Conservation (phyloP, 1,139 yeast species). For the Lodderomyces pseudojiufengensis region DNA sequence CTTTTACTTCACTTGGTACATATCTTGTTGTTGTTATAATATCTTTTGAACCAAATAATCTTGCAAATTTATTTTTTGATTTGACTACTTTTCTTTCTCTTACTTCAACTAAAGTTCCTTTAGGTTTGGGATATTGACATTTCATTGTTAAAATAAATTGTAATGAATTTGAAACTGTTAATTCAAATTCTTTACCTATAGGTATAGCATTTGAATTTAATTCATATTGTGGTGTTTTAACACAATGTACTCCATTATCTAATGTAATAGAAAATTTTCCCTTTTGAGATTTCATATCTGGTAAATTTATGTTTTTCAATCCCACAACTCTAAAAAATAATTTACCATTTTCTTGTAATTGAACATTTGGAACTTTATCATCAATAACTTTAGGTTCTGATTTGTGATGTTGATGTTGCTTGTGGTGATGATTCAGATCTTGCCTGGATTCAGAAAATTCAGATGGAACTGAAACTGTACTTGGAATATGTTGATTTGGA, state of each 20-base stretch:
- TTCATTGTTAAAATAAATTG: conserved; percentile 76
- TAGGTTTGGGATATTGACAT: conserved; percentile 54
- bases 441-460: conserved; percentile 17
- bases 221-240: conserved; percentile 64
- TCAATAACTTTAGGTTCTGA: conserved; percentile 7
- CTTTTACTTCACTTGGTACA: conserved; percentile 49
- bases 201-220: conserved; percentile 39
- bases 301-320: conserved; percentile 54
- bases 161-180: conserved; percentile 62
- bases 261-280: conserved; percentile 69
- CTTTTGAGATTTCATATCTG: conserved; percentile 50
- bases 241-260: conserved; percentile 88
- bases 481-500: conserved; percentile 16
- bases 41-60: conserved; percentile 50
- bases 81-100: conserved; percentile 50
- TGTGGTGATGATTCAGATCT: background rate
- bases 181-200: conserved; percentile 81
- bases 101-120: conserved; percentile 54
- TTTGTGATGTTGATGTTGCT: conserved; percentile 6
- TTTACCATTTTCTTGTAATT: conserved; percentile 60
- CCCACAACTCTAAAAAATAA: conserved; percentile 66
- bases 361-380: conserved; percentile 11
- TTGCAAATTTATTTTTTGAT: conserved; percentile 41
- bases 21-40: conserved; percentile 51
- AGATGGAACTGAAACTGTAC: conserved; percentile 32